Percentiles rank a stretch among this genome's conserved stretches.
These are phyloP conservation scores for Globisporangium abappressorium DNA, from an alignment of 352 stramenopile species.

Conservation along the genomic window DNA sequence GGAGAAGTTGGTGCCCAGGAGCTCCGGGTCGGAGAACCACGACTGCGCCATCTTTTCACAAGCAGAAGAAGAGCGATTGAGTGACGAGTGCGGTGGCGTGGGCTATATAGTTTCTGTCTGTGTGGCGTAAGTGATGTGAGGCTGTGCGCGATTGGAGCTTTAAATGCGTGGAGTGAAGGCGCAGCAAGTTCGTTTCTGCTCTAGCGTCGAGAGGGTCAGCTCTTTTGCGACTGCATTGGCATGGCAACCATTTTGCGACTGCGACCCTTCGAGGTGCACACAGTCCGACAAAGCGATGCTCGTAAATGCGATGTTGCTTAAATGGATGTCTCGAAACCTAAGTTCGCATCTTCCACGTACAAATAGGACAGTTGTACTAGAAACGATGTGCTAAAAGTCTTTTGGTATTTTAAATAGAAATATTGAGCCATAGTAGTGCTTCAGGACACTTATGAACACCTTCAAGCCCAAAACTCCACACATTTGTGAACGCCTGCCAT, in stretches of 20 bases:
- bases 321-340: no score
- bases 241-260: neutral
- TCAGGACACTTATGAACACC: neutral
- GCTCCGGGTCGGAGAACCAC: slow-evolving; percentile 46
- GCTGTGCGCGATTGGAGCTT: neutral
- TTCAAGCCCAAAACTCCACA: neutral
- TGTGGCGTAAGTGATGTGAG: neutral
- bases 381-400: no score
- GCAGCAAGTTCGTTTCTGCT: neutral
- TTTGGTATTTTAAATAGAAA: no score
- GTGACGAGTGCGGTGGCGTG: neutral
- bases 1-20: slow-evolving; percentile 38
- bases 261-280: neutral
- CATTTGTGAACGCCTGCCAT: no score
- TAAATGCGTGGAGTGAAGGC: no score
- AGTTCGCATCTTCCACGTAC: no score
- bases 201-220: neutral
- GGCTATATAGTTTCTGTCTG: neutral
- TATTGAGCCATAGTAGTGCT: no score
- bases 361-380: no score
- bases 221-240: neutral
- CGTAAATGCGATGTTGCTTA: no score
- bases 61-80: neutral
- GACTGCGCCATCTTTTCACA: slow-evolving; percentile 31
- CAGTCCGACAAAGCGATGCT: neutral